Percentiles rank a stretch among this genome's conserved stretches.
Conservation (phyloP, 768 basidiomycete genomes). For the Rickenella mellea region DNA sequence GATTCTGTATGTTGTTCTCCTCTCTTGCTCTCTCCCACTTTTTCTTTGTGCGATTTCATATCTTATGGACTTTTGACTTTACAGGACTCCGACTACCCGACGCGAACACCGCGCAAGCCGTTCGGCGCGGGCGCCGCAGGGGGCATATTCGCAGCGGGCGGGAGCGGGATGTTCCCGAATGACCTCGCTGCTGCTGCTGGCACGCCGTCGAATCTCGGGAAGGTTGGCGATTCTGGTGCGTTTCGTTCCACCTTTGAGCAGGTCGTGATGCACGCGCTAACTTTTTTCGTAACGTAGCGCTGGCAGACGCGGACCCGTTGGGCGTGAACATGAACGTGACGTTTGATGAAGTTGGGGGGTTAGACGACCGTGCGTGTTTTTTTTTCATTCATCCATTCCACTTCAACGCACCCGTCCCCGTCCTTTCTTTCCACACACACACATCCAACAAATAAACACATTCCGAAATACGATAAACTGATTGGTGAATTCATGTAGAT, state of each 20-base stretch:
- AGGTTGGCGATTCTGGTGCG: constrained; percentile 69
- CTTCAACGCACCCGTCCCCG: not conserved
- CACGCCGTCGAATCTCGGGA: constrained; percentile 79
- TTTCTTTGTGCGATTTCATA: constrained; percentile 2
- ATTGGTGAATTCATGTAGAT: constrained; percentile 34
- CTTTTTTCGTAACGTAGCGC: constrained; percentile 33
- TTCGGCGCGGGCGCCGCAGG: constrained; percentile 48
- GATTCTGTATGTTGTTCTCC: constrained; percentile 42
- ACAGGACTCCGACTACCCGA: constrained; percentile 65
- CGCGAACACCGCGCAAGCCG: constrained; percentile 61
- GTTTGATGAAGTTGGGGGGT: constrained; percentile 92
- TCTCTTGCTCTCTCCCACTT: not conserved
- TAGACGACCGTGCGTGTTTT: constrained; percentile 73
- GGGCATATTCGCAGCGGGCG: constrained; percentile 36
- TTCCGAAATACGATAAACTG: too few species aligned
- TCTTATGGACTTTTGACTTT: constrained; percentile 4
- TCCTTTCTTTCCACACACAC: not conserved
- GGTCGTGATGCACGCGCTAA: constrained; percentile 11
- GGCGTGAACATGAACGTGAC: constrained; percentile 90
- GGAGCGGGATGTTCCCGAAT: constrained; percentile 48
- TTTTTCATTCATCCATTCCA: constrained; percentile 1
- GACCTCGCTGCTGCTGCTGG: constrained; percentile 62
- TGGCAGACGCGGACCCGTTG: constrained; percentile 93
- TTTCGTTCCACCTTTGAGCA: constrained; percentile 10
- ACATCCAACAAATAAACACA: not conserved